Base-by-base conservation (phyloP, 2,329 filamentous ascomycete species). In the Colletotrichum chlorophyti region DNA sequence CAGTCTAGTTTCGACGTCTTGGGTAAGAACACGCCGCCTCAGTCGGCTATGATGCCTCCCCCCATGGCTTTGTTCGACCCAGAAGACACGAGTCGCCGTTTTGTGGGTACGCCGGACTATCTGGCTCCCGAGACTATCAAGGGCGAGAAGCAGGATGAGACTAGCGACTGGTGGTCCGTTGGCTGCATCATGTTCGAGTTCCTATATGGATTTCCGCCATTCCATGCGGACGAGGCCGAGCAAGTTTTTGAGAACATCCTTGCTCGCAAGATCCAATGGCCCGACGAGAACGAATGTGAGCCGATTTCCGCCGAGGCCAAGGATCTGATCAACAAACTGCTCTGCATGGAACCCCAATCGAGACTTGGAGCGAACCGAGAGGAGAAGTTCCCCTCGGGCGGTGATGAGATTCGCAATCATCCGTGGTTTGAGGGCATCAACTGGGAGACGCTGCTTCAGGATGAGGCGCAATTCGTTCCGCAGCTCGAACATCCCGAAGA, bases 101-200 rank as follows among this genome's bases (percentile, higher is more conserved):
- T 99, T 67, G 95, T 99, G 8, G 95, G 95, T 27, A 99, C 95
- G 0, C 95, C 95, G 0, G 95, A 99, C 72, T 99, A 99, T 70
- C 83, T 99, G 12, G 95, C 95, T 0, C 95, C 95, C 0, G 96
- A 99, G 71, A 99, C 96, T 0, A 96, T 99, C 69, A 93, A 92
- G 64, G 95, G 96, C 46, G 88, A 93, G 64, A 93, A 94, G 2
- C 95, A 99, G 73, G 95, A 99, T 69, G 94, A 98, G 73, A 95
- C 94, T 65, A 98, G 95, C 70, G 95, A 99, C 86, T 99, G 95
- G 95, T 99, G 95, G 95, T 98, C 95, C 19, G 83, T 99, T n/a
- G 95, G 95, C 1, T 99, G 96, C 72, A 98, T 99, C 66, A 79
- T 98, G 74, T 99, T 97, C 68, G 95, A 99, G 69, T 97, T 97